phyloP scores from a whole-genome alignment of 2,329 filamentous ascomycete genomes.

The Alternaria viburni region DNA sequence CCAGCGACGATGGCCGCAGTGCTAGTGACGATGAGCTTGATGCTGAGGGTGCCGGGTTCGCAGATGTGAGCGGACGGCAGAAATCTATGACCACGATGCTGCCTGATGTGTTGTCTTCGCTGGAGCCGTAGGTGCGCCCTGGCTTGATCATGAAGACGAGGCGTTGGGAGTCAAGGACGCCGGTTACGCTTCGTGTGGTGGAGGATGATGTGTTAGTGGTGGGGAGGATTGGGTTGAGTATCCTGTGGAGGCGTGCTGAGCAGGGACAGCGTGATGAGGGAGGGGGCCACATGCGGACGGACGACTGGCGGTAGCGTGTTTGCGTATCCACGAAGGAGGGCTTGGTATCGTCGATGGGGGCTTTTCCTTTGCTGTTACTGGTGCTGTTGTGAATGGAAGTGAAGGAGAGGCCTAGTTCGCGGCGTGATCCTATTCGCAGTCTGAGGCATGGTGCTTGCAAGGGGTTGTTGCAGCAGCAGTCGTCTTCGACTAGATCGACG shows the following conservation, averaged over 20 bases:
- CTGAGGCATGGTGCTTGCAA: slow-evolving; percentile 50
- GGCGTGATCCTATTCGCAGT: slow-evolving; percentile 59
- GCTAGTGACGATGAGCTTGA: not conserved
- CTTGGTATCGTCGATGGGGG: slow-evolving; percentile 1
- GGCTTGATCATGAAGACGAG: slow-evolving; percentile 45
- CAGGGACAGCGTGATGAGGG: slow-evolving; percentile 34
- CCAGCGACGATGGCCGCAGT: not conserved
- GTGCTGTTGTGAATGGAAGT: not conserved
- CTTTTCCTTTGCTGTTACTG: slow-evolving; percentile 8
- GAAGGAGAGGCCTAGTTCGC: slow-evolving; percentile 36
- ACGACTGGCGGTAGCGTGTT: slow-evolving; percentile 35
- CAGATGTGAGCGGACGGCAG: slow-evolving; percentile 14
- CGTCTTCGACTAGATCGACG: slow-evolving; percentile 65
- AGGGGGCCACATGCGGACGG: slow-evolving; percentile 46
- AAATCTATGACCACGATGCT: slow-evolving; percentile 45
- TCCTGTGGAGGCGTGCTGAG: slow-evolving; percentile 36
- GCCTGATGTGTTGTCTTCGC: slow-evolving; percentile 28
- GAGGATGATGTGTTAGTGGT: not conserved
- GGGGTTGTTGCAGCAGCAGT: slow-evolving; percentile 44
- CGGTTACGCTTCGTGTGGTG: slow-evolving; percentile 30
- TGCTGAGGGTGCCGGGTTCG: not conserved
- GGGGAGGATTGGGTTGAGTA: slow-evolving; percentile 37
- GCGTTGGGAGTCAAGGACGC: slow-evolving; percentile 39
- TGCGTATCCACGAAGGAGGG: slow-evolving; percentile 14
- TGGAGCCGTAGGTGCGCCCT: slow-evolving; percentile 25